Conservation (phyloP, 768 basidiomycete species). For the Hericium rajendrae region DNA sequence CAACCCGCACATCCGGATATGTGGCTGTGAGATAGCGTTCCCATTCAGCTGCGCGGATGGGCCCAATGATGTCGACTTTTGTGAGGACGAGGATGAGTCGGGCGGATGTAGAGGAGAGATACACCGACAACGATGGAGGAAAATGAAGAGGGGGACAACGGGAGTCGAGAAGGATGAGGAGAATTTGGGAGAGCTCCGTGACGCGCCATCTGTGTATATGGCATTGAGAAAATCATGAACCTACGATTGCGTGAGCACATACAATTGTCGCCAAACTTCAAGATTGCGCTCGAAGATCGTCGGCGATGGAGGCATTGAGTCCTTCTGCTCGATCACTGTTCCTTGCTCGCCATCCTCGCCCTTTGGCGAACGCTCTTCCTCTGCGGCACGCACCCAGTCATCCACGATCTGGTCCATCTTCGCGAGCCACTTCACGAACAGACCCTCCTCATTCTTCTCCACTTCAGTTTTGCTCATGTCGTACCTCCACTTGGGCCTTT, state of each 20-base stretch:
- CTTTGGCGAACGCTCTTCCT: neutral
- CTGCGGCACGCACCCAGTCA: slow-evolving; percentile 29
- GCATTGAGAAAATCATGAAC: neutral
- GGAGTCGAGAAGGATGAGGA: slow-evolving; percentile 82
- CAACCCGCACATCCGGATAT: slow-evolving; percentile 49
- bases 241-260: slow-evolving; percentile 21
- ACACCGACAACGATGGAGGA: slow-evolving; percentile 64
- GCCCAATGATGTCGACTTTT: slow-evolving; percentile 80
- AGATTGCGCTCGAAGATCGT: slow-evolving; percentile 85
- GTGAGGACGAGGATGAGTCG: slow-evolving; percentile 69
- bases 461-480: slow-evolving; percentile 84
- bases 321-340: neutral
- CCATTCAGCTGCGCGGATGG: slow-evolving; percentile 56
- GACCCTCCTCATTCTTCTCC: slow-evolving; percentile 80
- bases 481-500: slow-evolving; percentile 78
- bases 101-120: slow-evolving; percentile 34
- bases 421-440: slow-evolving; percentile 71
- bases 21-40: slow-evolving; percentile 41
- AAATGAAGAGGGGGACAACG: slow-evolving; percentile 84
- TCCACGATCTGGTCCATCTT: slow-evolving; percentile 50
- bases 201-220: slow-evolving; percentile 71
- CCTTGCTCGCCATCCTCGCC: neutral
- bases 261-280: slow-evolving; percentile 94
- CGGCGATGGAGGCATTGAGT: slow-evolving; percentile 48
- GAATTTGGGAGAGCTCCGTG: slow-evolving; percentile 80